phyloP scores from a whole-genome alignment of 1,284 basidiomycete species.

The Boletellus deceptivus region DNA sequence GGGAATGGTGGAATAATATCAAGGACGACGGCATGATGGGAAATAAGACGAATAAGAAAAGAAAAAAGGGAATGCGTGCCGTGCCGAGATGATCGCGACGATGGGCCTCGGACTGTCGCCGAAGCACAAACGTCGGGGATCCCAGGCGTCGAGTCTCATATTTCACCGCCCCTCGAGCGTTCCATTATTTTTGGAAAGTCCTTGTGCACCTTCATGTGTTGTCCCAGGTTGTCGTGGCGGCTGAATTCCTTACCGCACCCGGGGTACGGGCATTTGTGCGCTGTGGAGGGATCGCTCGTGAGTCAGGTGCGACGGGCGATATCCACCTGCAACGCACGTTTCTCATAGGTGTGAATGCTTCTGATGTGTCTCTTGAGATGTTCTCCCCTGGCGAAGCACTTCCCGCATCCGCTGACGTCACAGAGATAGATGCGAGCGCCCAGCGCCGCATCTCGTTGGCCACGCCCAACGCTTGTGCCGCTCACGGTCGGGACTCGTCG shows the following conservation, averaged over 20 bases:
- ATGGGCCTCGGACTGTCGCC: slow-evolving; percentile 23
- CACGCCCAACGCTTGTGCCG: slow-evolving; percentile 17
- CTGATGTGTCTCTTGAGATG: slow-evolving; percentile 65
- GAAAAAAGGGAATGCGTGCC: slow-evolving; percentile 26
- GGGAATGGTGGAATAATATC: slow-evolving; percentile 20
- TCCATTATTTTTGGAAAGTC: slow-evolving; percentile 34
- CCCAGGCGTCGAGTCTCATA: slow-evolving; percentile 13
- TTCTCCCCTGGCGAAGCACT: slow-evolving; percentile 67
- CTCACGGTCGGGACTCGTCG: slow-evolving; percentile 64
- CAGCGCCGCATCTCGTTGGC: slow-evolving; percentile 35
- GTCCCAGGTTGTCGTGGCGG: slow-evolving; percentile 81
- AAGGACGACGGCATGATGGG: slow-evolving; percentile 24
- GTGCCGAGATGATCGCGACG: slow-evolving; percentile 20
- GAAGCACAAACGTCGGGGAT: slow-evolving; percentile 18
- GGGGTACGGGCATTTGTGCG: slow-evolving; percentile 73
- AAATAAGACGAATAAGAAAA: slow-evolving; percentile 30
- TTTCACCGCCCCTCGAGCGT: slow-evolving; percentile 26
- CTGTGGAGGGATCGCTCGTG: slow-evolving; percentile 37
- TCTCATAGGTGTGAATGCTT: slow-evolving; percentile 66
- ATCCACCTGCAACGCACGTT: slow-evolving; percentile 44
- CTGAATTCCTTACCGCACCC: slow-evolving; percentile 82
- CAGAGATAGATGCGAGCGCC: slow-evolving; percentile 66
- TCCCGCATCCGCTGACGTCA: slow-evolving; percentile 71
- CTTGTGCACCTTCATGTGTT: slow-evolving; percentile 71
- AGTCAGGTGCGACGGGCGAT: slow-evolving; percentile 7